A percentile compares a stretch with the other conserved stretches of the same genome.
Conservation (phyloP, 2,329 filamentous ascomycete species). For the Xylaria sp. region DNA sequence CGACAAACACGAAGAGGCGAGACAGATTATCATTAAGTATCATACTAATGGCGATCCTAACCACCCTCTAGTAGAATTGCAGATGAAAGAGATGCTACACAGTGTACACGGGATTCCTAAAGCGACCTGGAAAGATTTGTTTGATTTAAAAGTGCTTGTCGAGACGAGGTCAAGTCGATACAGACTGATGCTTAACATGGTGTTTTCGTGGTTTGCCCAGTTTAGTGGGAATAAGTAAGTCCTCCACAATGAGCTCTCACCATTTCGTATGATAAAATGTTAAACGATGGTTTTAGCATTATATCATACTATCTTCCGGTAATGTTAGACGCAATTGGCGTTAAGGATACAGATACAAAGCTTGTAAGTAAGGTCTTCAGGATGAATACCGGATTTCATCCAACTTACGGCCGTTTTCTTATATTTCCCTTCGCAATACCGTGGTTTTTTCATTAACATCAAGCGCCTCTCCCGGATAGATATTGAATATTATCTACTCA, state of each 20-base stretch:
- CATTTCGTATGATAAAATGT: background rate
- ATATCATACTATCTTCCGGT: conserved; percentile 54
- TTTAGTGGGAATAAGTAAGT: conserved; percentile 53
- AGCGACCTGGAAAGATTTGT: conserved; percentile 51
- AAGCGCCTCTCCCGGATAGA: conserved; percentile 21
- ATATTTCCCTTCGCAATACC: background rate
- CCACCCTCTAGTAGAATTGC: conserved; percentile 54
- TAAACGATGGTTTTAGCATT: conserved; percentile 40
- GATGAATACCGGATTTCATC: background rate
- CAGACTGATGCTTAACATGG: conserved; percentile 53
- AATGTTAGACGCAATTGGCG: conserved; percentile 54
- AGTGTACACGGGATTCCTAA: conserved; percentile 49
- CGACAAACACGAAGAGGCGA: conserved; percentile 51
- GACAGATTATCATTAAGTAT: conserved; percentile 52
- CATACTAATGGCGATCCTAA: conserved; percentile 55
- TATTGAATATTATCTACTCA: conserved; percentile 54
- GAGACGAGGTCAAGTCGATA: conserved; percentile 51
- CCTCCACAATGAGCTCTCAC: too few relatives aligned
- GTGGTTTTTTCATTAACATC: background rate
- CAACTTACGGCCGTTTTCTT: background rate
- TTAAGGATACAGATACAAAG: conserved; percentile 53
- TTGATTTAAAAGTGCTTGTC: conserved; percentile 51
- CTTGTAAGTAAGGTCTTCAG: conserved; percentile 41
- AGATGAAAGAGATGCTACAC: conserved; percentile 55
- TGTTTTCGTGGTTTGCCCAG: conserved; percentile 55